Base-by-base conservation (phyloP, 139 green algal species). In the Chlorella sp. region DNA sequence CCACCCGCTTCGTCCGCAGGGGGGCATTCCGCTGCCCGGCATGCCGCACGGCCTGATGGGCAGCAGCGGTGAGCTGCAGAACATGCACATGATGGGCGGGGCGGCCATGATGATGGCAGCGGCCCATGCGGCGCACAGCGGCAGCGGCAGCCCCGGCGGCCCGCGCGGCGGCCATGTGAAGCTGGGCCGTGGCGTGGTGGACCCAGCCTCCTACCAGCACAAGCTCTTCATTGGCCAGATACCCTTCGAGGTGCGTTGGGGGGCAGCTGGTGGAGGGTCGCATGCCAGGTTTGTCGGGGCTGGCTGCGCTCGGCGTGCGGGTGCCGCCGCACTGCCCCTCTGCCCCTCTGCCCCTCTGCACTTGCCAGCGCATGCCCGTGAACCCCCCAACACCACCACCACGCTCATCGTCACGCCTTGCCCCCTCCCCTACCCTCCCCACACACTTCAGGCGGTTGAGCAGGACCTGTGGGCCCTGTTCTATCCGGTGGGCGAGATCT, bases 401-500 rank as follows among this genome's bases (percentile, higher is more conserved):
- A 40, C 22, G 14, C 67, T 24, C 16, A 13, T 43, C 72, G 8
- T 34, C 36, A 34, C 38, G n/a, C 68, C 68, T 38, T 26, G 7
- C 38, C 26, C 68, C 67, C 34, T 34, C 67, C 64, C 64, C 72
- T 43, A 16, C 13, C 73, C 44, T 24, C 72, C 41, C 7, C 34
- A 26, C 1, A 28, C 40, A 0, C 22, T 13, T 28, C 54, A 74
- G 69, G 79, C 85, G 17, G 89, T 70, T 2, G 91, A 94, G 77
- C 90, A 95, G 48, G 91, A 98, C 65, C 86, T 97, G 68, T 88
- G 85, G 67, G 58, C 78, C 16, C 88, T 96, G 20, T 96, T 96
- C 79, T 65, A 64, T 0, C 86, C 91, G 28, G 94, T 94, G 86
- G 95, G 94, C 36, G 89, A 80, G 41, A 88, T 98, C 32, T 82